Base-by-base conservation (phyloP, 2,329 filamentous ascomycete genomes). In the Huntiella savannae region DNA sequence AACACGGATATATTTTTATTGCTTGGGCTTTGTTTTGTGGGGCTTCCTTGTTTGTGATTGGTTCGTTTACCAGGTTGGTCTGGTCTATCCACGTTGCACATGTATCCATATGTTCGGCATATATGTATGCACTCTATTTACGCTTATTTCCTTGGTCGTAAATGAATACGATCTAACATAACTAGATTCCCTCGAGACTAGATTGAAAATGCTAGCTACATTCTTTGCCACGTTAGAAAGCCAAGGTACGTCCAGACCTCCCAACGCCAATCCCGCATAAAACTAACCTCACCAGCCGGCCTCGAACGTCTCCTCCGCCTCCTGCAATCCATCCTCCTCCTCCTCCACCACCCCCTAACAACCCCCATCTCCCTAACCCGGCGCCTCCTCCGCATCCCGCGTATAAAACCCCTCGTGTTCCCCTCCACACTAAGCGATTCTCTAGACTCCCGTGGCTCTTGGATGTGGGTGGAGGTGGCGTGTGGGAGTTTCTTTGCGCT, bases 301-400 rank as follows among this genome's bases (percentile, higher is more conserved):
- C 63, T 79, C 1, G 76, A 80, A 57, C 71, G 75, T 49, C 63
- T 67, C 45, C 63, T 80, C 52, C 71, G 76, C 40, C 61, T 75
- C 47, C 53, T 77, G 39, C 74, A 79, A 58, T 59, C 71, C 39
- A 44, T 66, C 28, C 58, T 66, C 50, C 63, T 69, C 46, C 63
- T 77, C 48, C 53, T 72, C 64, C 13, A 63, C 62, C 10, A 68
- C 64, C 49, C 59, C 69, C 4, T 40, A 47, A 19, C 52, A 39
- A 43, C 53, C 50, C 51, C 57, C 52, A 36, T 58, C 57, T 60
- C 32, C 22, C 10, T 7, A 38, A 60, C 62, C 13, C 68, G 81
- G 34, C 71, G 79, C 16, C 76, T 73, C 59, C 69, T 84, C 56
- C 74, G 81, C 10, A 63, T 81, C 48, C 79, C 82, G 57, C 75